A percentile compares a stretch with the other conserved stretches of the same genome.
These are phyloP conservation scores for Straminergon stramineum DNA, from an alignment of 225 moss, liverwort and hornwort genomes.

Conservation along the genomic window DNA sequence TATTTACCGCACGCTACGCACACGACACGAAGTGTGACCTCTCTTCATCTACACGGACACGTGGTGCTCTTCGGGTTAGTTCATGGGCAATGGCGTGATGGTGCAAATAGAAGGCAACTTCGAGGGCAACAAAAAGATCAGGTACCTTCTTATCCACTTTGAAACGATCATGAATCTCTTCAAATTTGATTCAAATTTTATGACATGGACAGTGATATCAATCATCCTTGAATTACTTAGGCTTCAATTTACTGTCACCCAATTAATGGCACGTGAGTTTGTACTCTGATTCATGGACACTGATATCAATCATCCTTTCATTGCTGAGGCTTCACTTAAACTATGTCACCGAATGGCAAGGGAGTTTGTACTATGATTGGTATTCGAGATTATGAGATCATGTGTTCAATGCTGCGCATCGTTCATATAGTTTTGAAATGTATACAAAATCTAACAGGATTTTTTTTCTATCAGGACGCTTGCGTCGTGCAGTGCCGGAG, in stretches of 20 bases:
- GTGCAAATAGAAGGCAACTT: conserved; percentile 21
- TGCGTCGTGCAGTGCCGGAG: neutral
- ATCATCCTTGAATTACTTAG: neutral
- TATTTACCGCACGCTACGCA: too few relatives aligned
- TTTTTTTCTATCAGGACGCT: neutral
- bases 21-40: too few relatives aligned
- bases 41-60: conserved; percentile 33
- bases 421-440: neutral
- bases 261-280: neutral
- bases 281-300: neutral
- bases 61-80: conserved; percentile 49
- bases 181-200: neutral
- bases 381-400: neutral
- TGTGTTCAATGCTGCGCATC: neutral
- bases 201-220: too few relatives aligned
- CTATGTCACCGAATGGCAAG: too few relatives aligned
- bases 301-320: neutral
- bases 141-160: neutral
- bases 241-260: neutral
- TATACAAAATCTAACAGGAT: neutral
- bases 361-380: neutral
- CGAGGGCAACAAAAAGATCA: conserved; percentile 13
- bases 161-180: neutral
- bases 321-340: neutral
- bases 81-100: conserved; percentile 10